Evolutionary conservation across 2,329 filamentous ascomycete genomes (phyloP), one percentile per base, ranked within the genome.

Genomic region (Leptosphaerulina australis): DNA sequence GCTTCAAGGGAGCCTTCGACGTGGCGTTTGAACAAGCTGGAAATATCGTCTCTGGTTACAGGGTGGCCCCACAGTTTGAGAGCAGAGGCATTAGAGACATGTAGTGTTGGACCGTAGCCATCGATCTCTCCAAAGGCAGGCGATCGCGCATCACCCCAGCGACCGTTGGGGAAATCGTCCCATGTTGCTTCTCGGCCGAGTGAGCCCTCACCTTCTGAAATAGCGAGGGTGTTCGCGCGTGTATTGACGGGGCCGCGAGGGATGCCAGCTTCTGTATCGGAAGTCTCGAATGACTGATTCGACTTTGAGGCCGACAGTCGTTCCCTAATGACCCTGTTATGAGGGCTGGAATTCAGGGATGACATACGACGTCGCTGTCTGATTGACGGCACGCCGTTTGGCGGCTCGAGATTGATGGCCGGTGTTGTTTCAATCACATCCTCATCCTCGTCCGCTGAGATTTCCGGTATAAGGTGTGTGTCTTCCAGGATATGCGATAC

Each of bases 121-220:
- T 97, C 92, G 51, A 97, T 97, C 73, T 97, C 91, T 64, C 93
- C 93, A 69, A 96, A 97, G 0, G 93, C 93, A 1, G 67, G 62
- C 2, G 91, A 96, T 43, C 93, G 84, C 4, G 92, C 90, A 66
- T 97, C 93, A 69, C 93, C 93, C 86, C 93, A 97, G 46, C 93
- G 85, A 21, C 93, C 94, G 77, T 97, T 97, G 56, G 93, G 93
- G 73, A 91, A 99, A 65, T 99, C 94, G 66, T 99, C 94, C 94
- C 94, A 99, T 0, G 94, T 99, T 25, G 94, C 94, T 78, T 97
- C 93, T 39, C 94, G 83, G 9, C 93, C 94, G 5, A 97, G 79
- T 3, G 88, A 83, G 18, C 93, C 94, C 66, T 96, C 88, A 5
- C 94, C 93, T 76, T 97, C 93, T 0, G 92, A 96, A 50, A 97